Conservation (phyloP, 1,284 basidiomycete genomes). For the Papiliotrema laurentii region DNA sequence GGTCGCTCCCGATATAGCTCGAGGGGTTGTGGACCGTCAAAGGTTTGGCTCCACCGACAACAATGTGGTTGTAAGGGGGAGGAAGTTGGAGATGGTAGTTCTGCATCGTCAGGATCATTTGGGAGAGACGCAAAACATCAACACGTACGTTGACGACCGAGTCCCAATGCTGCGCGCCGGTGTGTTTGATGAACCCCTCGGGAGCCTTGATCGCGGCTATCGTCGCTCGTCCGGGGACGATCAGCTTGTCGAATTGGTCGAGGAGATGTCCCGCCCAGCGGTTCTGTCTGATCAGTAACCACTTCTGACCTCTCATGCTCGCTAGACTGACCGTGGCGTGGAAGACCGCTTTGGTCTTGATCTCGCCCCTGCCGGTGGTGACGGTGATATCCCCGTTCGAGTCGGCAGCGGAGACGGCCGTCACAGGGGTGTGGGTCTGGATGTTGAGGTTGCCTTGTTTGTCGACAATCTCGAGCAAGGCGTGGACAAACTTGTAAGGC, state of each 20-base stretch:
- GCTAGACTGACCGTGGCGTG: conserved; percentile 18
- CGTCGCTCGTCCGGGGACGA: conserved; percentile 16
- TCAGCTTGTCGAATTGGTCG: conserved; percentile 16
- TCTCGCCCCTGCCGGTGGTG: conserved; percentile 14
- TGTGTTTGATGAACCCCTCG: conserved; percentile 12
- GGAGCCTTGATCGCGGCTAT: conserved; percentile 22
- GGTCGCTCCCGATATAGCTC: conserved; percentile 15
- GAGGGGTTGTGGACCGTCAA: conserved; percentile 13
- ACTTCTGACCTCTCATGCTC: background rate
- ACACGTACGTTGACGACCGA: conserved; percentile 19
- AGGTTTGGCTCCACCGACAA: conserved; percentile 26
- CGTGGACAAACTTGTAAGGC: conserved; percentile 28
- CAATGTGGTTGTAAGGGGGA: conserved; percentile 21
- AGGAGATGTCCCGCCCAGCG: conserved; percentile 22
- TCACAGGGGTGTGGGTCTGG: conserved; percentile 22
- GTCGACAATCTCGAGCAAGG: conserved; percentile 10
- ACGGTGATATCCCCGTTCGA: conserved; percentile 16
- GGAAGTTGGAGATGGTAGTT: conserved; percentile 25
- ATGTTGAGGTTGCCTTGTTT: conserved; percentile 13
- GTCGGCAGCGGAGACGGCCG: conserved; percentile 9
- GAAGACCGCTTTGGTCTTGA: conserved; percentile 18
- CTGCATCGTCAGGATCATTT: conserved; percentile 4
- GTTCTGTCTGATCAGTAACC: conserved; percentile 10
- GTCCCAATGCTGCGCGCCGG: conserved; percentile 22
- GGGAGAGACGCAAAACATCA: background rate